Evolutionary conservation across 1,284 basidiomycete genomes (phyloP).

Genomic region (Porogramme epimiltina): DNA sequence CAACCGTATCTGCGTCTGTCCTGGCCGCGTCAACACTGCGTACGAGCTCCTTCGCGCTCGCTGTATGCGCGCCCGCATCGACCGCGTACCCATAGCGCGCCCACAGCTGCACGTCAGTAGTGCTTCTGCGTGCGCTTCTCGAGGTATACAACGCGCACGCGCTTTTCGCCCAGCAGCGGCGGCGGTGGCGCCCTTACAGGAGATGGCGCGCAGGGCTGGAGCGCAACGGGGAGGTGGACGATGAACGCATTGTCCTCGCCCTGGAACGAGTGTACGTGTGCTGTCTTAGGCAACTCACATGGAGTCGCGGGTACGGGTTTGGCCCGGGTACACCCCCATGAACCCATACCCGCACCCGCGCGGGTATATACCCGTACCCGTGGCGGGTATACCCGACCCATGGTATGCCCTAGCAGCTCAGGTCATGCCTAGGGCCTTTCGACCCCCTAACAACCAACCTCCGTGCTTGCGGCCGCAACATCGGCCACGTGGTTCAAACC

Average conservation of each 20-base stretch:
- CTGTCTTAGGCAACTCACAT: too few species aligned
- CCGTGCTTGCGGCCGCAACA: too few species aligned
- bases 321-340: too few species aligned
- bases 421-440: too few species aligned
- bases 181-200: background rate
- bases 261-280: conserved; percentile 30
- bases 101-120: conserved; percentile 26
- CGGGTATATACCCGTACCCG: too few species aligned
- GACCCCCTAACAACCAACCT: too few species aligned
- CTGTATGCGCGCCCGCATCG: conserved; percentile 4
- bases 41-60: conserved; percentile 18
- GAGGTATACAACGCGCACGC: conserved; percentile 26
- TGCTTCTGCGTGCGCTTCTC: conserved; percentile 25
- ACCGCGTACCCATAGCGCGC: conserved; percentile 21
- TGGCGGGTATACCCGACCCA: too few species aligned
- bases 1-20: conserved; percentile 28
- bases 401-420: too few species aligned
- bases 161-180: conserved; percentile 9
- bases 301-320: too few species aligned
- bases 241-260: conserved; percentile 31
- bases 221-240: conserved; percentile 27
- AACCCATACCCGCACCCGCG: too few species aligned
- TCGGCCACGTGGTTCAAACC: too few species aligned
- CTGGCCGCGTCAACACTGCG: conserved; percentile 27
- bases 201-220: conserved; percentile 18